phyloP scores from a whole-genome alignment of 176 grass and related monocot genomes.

The Saccharum officinarum region DNA sequence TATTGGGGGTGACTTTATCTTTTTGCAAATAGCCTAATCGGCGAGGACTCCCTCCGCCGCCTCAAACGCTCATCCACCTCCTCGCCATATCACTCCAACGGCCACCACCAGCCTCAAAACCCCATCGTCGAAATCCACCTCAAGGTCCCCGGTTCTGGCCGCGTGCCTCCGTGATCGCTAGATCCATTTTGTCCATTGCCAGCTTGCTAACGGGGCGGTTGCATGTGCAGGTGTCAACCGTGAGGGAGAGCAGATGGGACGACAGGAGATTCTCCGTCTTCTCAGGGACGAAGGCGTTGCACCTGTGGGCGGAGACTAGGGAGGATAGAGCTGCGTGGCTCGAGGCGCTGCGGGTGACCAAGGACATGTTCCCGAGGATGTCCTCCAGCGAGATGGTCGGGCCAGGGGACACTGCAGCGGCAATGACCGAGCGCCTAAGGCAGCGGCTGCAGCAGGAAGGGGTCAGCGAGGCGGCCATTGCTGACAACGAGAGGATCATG shows the following conservation, averaged over 20 bases:
- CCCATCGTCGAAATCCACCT: slow-evolving; percentile 96
- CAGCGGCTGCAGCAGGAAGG: slow-evolving; percentile 73
- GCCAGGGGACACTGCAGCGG: slow-evolving; percentile 51
- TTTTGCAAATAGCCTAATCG: slow-evolving; percentile 32
- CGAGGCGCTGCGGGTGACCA: slow-evolving; percentile 79
- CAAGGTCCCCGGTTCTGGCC: slow-evolving; percentile 49
- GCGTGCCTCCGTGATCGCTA: slow-evolving; percentile 14
- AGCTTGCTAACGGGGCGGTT: slow-evolving; percentile 15
- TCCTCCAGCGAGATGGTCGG: slow-evolving; percentile 85
- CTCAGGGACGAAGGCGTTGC: slow-evolving; percentile 84
- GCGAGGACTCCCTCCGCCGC: slow-evolving; percentile 79
- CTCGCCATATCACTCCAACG: slow-evolving; percentile 38
- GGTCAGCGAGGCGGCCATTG: slow-evolving; percentile 61
- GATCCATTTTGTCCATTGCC: slow-evolving; percentile 41
- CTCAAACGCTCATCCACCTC: slow-evolving; percentile 40
- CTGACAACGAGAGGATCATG: slow-evolving; percentile 79
- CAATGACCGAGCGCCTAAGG: slow-evolving; percentile 64
- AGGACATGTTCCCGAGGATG: slow-evolving; percentile 98
- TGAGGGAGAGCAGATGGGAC: slow-evolving; percentile 88
- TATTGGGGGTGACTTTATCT: no score
- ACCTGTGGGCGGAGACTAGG: slow-evolving; percentile 84
- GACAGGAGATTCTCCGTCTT: slow-evolving; percentile 94
- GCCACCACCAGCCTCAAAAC: slow-evolving; percentile 49
- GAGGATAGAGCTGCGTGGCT: slow-evolving; percentile 85
- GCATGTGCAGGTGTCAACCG: slow-evolving; percentile 75